Evolutionary conservation across 192 early-diverging fungal genomes (phyloP), one percentile per base, ranked within the genome.

Genomic region (Jimgerdemannia lactiflua): DNA sequence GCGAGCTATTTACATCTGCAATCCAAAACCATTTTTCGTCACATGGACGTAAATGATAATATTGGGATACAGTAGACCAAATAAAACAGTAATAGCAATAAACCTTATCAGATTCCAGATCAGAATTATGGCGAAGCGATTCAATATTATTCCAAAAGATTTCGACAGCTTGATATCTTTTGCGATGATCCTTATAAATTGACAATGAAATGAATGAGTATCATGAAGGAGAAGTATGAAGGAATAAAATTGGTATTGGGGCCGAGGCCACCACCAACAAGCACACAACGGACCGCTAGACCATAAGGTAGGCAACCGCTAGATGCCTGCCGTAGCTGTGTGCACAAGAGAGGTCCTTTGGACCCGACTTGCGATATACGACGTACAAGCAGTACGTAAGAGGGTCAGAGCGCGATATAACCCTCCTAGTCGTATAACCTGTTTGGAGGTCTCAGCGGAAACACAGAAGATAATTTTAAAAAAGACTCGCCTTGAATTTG

Each of bases 91-190:
- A 54, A 11, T 7, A 4, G 49, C 49, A 11, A 54, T 54, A n/a
- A 54, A 54, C 49, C 49, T 54, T 54, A 11, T 54, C 49, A 54
- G 49, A 54, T 54, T 54, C 49, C 49, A 54, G 11, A 7, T 11
- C 49, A 11, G 49, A 54, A 54, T 11, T 11, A 4, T 7, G 4
- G 49, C 4, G 49, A 54, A 11, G 4, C 11, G 49, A 54, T 54
- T 75, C 67, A 63, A 75, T 69, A 70, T 54, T 17, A 39, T 59
- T 14, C 67, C 68, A 75, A 65, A 75, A 70, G 63, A 75, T 66
- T 18, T 64, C 20, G 67, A 65, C 72, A 9, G 63, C 41, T 74
- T 18, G 64, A 39, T 66, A 73, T 42, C 64, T 63, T 67, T 67
- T 65, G 59, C 67, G 43, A 69, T 75, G 74, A 40, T 69, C 43